A percentile compares a stretch with the other conserved stretches of the same genome.
Conservation (phyloP, 148 eudicot species). For the Rhododendron molle region DNA sequence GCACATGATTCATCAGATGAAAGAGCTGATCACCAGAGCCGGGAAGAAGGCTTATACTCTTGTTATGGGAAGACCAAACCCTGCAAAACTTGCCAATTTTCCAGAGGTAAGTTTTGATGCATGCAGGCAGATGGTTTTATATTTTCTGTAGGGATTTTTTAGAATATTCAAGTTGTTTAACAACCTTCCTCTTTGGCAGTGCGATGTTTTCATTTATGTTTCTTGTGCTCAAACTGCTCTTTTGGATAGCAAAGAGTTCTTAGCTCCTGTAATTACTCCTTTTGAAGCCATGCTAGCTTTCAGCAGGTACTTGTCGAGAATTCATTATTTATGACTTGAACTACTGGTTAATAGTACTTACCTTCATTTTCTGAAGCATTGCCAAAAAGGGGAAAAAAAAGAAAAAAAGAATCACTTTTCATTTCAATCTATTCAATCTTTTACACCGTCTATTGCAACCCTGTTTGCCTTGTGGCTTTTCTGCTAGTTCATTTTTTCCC, state of each 20-base stretch:
- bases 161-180: background rate
- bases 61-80: slow-evolving; percentile 88
- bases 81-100: slow-evolving; percentile 95
- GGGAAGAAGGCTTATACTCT: slow-evolving; percentile 81
- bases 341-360: too few relatives aligned
- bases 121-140: background rate
- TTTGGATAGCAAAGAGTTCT: slow-evolving; percentile 92
- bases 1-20: slow-evolving; percentile 71
- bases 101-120: slow-evolving; percentile 58
- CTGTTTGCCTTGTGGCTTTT: background rate
- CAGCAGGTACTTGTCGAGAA: slow-evolving; percentile 42
- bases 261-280: slow-evolving; percentile 95
- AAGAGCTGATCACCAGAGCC: slow-evolving; percentile 59
- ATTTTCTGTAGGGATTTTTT: slow-evolving; percentile 6
- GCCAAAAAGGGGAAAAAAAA: too few relatives aligned
- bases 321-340: background rate
- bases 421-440: background rate
- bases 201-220: slow-evolving; percentile 77
- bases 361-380: too few relatives aligned
- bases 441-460: background rate
- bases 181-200: slow-evolving; percentile 40
- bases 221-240: slow-evolving; percentile 95
- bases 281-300: slow-evolving; percentile 86
- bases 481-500: background rate
- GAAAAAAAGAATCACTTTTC: too few relatives aligned